These are phyloP conservation scores for Rhodofomes roseus DNA, from an alignment of 1,284 basidiomycete genomes.

Conservation along the genomic window DNA sequence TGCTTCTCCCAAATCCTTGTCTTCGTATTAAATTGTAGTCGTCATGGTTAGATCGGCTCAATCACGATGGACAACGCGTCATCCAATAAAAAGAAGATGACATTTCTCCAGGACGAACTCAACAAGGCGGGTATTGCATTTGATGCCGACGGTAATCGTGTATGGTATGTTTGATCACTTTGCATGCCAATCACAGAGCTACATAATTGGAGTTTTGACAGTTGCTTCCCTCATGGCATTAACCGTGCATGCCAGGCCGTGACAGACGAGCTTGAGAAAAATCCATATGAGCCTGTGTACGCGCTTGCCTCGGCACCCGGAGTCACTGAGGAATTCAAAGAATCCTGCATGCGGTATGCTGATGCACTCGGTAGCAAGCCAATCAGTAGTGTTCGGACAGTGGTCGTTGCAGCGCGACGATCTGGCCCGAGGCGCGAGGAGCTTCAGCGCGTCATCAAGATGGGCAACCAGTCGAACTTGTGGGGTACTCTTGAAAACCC, in stretches of 20 bases:
- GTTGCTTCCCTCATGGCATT: conserved; percentile 33
- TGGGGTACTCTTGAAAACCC: too few relatives aligned
- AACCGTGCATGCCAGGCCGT: conserved; percentile 29
- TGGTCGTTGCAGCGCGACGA: too few relatives aligned
- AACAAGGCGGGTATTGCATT: conserved; percentile 17
- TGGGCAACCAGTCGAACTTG: conserved; percentile 15
- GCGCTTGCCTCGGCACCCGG: too few relatives aligned
- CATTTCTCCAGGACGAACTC: conserved; percentile 12
- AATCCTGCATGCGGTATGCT: too few relatives aligned
- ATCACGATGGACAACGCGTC: conserved; percentile 23
- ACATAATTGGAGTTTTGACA: conserved; percentile 4
- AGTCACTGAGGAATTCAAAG: too few relatives aligned
- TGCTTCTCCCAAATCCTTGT: not conserved
- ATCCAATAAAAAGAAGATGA: conserved; percentile 24
- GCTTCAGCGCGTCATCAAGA: conserved; percentile 15
- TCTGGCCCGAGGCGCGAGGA: conserved; percentile 12
- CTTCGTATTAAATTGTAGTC: not conserved
- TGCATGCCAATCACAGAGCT: not conserved
- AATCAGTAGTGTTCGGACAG: too few relatives aligned
- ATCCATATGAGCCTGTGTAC: not conserved
- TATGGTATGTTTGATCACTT: conserved; percentile 20
- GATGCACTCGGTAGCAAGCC: too few relatives aligned
- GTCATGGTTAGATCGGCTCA: conserved; percentile 12
- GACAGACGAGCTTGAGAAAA: conserved; percentile 7
- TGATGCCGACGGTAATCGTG: conserved; percentile 20